Evolutionary conservation across 257 asterid species (phyloP).

Genomic region (Solanum bulbocastanum): DNA sequence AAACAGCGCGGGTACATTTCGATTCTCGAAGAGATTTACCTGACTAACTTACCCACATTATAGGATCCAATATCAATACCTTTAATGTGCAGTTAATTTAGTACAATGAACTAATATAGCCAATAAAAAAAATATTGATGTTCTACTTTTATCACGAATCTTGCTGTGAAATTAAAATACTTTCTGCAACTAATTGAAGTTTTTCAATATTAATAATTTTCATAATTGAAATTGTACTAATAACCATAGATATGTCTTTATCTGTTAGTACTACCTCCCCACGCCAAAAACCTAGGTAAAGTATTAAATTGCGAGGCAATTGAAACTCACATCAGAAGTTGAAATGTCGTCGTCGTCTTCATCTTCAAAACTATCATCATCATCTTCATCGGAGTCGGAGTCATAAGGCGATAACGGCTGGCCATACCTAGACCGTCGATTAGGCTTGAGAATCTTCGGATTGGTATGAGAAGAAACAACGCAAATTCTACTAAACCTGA

Average conservation of each 20-base stretch:
- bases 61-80: background rate
- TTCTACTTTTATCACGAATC: no score
- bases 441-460: constrained; percentile 60
- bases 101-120: background rate
- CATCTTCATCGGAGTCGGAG: constrained; percentile 33
- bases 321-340: constrained; percentile 45
- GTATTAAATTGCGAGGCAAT: background rate
- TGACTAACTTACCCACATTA: background rate
- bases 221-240: background rate
- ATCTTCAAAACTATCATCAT: background rate
- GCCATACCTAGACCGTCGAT: constrained; percentile 64
- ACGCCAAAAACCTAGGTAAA: background rate
- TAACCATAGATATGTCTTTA: no score
- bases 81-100: background rate
- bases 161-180: no score
- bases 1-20: background rate
- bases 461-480: constrained; percentile 71
- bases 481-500: background rate
- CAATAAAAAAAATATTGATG: background rate
- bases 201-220: background rate
- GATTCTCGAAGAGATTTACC: background rate
- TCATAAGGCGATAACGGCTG: constrained; percentile 55
- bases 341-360: constrained; percentile 26
- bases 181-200: background rate
- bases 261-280: no score